A percentile compares a stretch with the other conserved stretches of the same genome.
phyloP scores from a whole-genome alignment of 2,329 filamentous ascomycete genomes.

The Alternaria triticina region DNA sequence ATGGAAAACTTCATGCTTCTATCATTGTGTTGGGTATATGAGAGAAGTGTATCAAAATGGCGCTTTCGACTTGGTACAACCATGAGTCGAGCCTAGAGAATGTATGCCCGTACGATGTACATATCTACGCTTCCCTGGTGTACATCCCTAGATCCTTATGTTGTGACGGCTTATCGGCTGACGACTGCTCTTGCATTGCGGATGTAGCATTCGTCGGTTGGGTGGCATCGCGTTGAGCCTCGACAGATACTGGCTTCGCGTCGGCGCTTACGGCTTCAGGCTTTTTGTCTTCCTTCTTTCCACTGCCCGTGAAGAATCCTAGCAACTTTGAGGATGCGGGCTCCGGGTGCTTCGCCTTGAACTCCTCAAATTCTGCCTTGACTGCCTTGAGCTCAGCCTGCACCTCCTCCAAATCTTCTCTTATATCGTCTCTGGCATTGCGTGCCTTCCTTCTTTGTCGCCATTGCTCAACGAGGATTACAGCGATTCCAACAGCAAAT shows the following conservation, averaged over 20 bases:
- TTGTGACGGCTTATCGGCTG: neutral
- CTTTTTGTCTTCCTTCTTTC: conserved; percentile 28
- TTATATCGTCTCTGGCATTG: conserved; percentile 65
- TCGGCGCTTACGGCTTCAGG: conserved; percentile 15
- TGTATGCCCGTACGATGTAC: neutral
- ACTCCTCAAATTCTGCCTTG: conserved; percentile 49
- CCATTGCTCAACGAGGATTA: conserved; percentile 69
- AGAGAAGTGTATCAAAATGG: conserved; percentile 34
- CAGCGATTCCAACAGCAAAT: conserved; percentile 66
- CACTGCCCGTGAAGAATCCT: conserved; percentile 38
- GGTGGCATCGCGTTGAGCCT: neutral
- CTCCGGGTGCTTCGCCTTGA: conserved; percentile 46
- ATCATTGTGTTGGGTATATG: conserved; percentile 37
- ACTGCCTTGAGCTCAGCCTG: conserved; percentile 55
- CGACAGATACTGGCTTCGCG: neutral
- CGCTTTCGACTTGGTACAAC: neutral
- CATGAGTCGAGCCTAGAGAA: neutral
- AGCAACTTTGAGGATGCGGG: conserved; percentile 33
- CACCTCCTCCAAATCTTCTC: conserved; percentile 64
- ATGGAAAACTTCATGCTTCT: neutral
- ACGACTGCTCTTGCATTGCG: neutral
- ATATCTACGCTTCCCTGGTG: neutral
- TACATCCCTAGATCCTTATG: neutral
- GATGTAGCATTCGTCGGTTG: neutral
- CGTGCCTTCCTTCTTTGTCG: conserved; percentile 66